Evolutionary conservation across 306 rosid genomes (phyloP), one percentile per base, ranked within the genome.

Genomic region (Rosa chinensis): DNA sequence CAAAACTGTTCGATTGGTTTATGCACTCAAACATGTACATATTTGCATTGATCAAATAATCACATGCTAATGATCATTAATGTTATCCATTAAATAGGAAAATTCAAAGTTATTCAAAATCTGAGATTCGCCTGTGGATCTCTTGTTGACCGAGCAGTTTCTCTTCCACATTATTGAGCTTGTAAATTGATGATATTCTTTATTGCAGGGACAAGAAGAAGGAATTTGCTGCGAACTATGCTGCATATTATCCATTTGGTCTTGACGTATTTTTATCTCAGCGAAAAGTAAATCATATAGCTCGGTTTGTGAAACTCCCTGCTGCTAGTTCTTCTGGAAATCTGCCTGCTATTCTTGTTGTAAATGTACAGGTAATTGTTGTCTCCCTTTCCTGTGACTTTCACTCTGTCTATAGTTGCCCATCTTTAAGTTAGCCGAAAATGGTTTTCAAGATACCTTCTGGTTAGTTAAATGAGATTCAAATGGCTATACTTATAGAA

Each of bases 191-290:
- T 85, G 52, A 66, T 85, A 43, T 77, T 74, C 49, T 75, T 66
- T 58, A 42, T 83, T 85, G 78, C 85, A 96, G 99, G 89, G 99
- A 96, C 83, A 91, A 88, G 91, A 96, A 89, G 90, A 96, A 96
- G 86, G 99, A 91, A 2, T 81, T 85, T 77, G 98, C 98, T 84
- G 72, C 91, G 5, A 89, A 84, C 73, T 75, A 62, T 81, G 84
- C 99, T 77, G 99, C 99, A 64, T 96, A 93, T 88, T 86, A 91
- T 66, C 98, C 99, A 17, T 89, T 96, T 85, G 99, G 99, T 66
- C 97, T 91, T 35, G 99, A 96, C 52, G 94, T 96, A 58, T 96
- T 93, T 89, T 93, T 96, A 80, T 91, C 94, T 53, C 97, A 86
- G 47, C 88, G 90, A 64, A 96, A 96, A 82, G 85, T 96, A 12